Base-by-base conservation (phyloP, 805 yeast species). In the Teunomyces tritomae region DNA sequence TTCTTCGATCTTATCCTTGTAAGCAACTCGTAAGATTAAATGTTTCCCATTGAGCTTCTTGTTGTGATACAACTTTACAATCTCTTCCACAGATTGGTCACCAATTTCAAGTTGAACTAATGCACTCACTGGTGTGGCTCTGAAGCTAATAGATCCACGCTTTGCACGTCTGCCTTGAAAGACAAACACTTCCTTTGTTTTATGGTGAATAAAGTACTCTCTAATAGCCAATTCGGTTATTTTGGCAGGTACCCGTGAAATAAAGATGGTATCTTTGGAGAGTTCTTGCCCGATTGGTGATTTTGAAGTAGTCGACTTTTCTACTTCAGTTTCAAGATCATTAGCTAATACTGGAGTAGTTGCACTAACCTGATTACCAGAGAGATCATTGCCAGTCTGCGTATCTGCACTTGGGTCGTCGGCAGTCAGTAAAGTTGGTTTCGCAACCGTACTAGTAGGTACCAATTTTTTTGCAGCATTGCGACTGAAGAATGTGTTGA, bases 121-220 rank as follows among this genome's bases (percentile, higher is more conserved):
- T 44, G 87, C 89, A 44, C 78, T 74, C 10, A 74, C 73, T 45
- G 67, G 67, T 6, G 40, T 27, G 41, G 67, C 70, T 28, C 63
- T 64, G 50, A 71, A 63, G 46, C 56, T 57, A 35, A 58, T 55
- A 46, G 51, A 53, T 28, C 57, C 56, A 36, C 58, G 56, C 46
- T 55, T 56, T 34, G 58, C 54, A 40, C 65, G 67, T 44, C 55
- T 57, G 34, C 70, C 70, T 55, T 71, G 75, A 57, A 72, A 76
- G 37, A 80, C 69, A 59, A 72, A 75, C 34, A 80, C 71, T 37
- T 73, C 78, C 30, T 67, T 65, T 8, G 84, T 82, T 9, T 61
- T 59, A 58, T 63, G 80, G 0, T 65, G 76, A 16, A 65, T 59
- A 49, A 79, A 78, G 55, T 64, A 73, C 11, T 64, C 73, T 49